Evolutionary conservation across 805 yeast genomes (phyloP).

Genomic region (Groenewaldozyma salmanticensis): DNA sequence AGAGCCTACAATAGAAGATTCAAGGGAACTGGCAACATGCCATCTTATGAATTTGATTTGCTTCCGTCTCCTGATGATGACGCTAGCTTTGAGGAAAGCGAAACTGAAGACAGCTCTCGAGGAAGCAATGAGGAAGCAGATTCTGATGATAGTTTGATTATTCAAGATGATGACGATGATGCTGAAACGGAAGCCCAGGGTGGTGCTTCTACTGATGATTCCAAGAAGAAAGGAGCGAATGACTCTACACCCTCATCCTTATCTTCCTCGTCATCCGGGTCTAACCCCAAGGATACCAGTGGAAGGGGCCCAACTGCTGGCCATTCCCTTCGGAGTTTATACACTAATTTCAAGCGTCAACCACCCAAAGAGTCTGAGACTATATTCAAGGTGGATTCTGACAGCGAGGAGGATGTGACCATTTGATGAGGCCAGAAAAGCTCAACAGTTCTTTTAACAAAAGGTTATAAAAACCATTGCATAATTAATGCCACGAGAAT

Average conservation of each 20-base stretch:
- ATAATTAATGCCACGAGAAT: too few relatives aligned
- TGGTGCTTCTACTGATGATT: background rate
- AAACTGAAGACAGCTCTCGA: constrained; percentile 6
- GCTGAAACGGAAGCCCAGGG: constrained; percentile 2
- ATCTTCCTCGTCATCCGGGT: constrained; percentile 1
- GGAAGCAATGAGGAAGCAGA: constrained; percentile 2
- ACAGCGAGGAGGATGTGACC: constrained; percentile 1
- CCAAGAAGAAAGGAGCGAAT: background rate
- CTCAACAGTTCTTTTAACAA: too few relatives aligned
- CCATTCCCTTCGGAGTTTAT: constrained; percentile 10
- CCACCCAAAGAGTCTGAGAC: constrained; percentile 1
- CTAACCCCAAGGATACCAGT: too few relatives aligned
- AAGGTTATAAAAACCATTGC: too few relatives aligned
- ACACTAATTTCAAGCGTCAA: constrained; percentile 4
- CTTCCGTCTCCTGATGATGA: constrained; percentile 15
- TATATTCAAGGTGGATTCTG: constrained; percentile 11
- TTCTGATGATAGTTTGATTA: constrained; percentile 4
- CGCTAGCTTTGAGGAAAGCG: constrained; percentile 8
- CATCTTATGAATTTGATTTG: constrained; percentile 19
- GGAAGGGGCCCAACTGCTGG: too few relatives aligned
- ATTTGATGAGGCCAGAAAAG: too few relatives aligned
- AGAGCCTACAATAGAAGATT: constrained; percentile 9
- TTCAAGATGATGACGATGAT: constrained; percentile 6
- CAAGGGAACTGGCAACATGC: constrained; percentile 8
- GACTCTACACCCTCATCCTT: background rate